Base-by-base conservation (phyloP, 208 protist genomes). In the Phytomonas francai region DNA sequence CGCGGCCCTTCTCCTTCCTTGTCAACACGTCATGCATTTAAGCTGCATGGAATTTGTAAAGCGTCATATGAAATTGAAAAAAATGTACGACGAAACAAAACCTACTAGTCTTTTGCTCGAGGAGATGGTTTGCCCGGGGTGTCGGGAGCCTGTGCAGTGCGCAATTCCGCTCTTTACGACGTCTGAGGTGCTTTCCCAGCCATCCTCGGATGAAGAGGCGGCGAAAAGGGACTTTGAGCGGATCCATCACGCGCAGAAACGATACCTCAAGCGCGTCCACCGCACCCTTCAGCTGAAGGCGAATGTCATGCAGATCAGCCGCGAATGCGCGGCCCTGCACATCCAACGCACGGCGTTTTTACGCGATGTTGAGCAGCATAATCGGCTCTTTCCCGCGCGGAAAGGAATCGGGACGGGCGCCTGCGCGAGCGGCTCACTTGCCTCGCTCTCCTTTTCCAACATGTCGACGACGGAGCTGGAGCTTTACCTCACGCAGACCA, bases 21-120 rank as follows among this genome's bases (percentile, higher is more conserved):
- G 89, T 59, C 85, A 95, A 66, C 89, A 95, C 66, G 71, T 95
- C 19, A 76, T 91, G 54, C 89, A 95, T 67, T 56, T 83, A 59
- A 82, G 85, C 59, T 95, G 89, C 62, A 80, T 81, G 8, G 86
- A 95, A 42, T 95, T 85, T 58, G 75, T 87, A 12, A 71, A 75
- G 54, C 83, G 76, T 2, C 69, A 73, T 0, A 70, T 64, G 22
- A 80, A 81, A 59, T 28, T 73, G 16, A 39, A 71, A 22, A 68
- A 64, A 59, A 49, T 39, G 25, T 59, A 77, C 51, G 33, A 73
- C 30, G 68, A 62, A 36, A 30, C 65, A 0, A 49, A 68, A 19
- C 32, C 28, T 16, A 34, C 1, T 36, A 65, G 36, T 8, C 6
- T 36, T 31, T 32, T 25, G 16, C 8, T 3, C 7, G 25, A 36